Evolutionary conservation across 306 rosid genomes (phyloP), one percentile per base, ranked within the genome.

Genomic region (Cyclanthera cordifolia): DNA sequence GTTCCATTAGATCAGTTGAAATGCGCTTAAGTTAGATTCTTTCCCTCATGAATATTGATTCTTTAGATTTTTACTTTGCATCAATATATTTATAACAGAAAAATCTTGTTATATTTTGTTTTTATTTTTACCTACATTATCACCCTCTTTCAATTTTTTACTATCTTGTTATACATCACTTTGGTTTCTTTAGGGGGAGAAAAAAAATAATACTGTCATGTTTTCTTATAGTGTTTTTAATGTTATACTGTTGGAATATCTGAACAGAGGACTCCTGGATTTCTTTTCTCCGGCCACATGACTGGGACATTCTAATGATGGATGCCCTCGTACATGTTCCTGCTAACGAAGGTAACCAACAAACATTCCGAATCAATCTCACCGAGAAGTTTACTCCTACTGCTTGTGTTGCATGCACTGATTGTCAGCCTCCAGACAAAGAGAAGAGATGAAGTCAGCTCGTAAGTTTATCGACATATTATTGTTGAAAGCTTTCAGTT

Each of bases 301-400:
- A 90, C 73, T 93, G 99, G 99, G 91, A 93, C 48, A 87, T 93
- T 54, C 76, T 93, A 67, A 67, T 90, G 78, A 90, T 93, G 95
- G 90, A 93, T 71, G 95, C 96, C 65, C 96, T 90, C 57, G 86
- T 93, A 20, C 83, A 90, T 78, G 80, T 88, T 73, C 96, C 99
- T 69, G 88, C 75, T 67, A 90, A 93, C 50, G 94, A 90, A 65
- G 95, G 77, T 70, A 85, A 75, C 72, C 74, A 77, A 34, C 88
- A 53, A 79, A 82, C 95, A 0, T 4, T 87, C 74, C 87, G 99
- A 68, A 81, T 93, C 49, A 84, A 77, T 77, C 72, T 89, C 68
- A 56, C 84, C 0, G 87, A 83, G 52, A 72, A 71, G 64, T 52
- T 78, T n/a, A 53, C 82, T 15, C 66, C 83, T 57, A 63, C 78